Evolutionary conservation across 768 basidiomycete genomes (phyloP), one percentile per base, ranked within the genome.

Genomic region (Tulasnella calospora): DNA sequence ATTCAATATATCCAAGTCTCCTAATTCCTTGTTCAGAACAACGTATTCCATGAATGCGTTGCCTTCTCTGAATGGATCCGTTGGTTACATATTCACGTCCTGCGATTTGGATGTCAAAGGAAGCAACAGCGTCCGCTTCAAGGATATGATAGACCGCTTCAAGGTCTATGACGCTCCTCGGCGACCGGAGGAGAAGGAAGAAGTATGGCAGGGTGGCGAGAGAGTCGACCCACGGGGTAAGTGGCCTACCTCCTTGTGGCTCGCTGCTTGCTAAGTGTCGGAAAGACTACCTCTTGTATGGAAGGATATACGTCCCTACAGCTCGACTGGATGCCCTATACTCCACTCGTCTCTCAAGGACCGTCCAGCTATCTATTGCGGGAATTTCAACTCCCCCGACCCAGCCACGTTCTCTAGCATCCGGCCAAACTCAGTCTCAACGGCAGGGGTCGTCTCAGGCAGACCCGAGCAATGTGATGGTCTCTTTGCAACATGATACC

Each of bases 11-110:
- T 96, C 91, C 74, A 97, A 98, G 82, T 91, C 94, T 7, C 96
- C 96, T 3, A 96, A 96, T 84, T 86, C 91, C 0, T 84, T 94
- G 69, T 97, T 98, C 86, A 93, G 90, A 84, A 96, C 94, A 0
- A 94, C 94, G 1, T 96, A 96, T 84, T 91, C 94, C 8, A 93
- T 98, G 88, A 95, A 94, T 78, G 94, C 95, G 13, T 89, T 98
- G 86, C 95, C 96, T 1, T 94, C 94, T 10, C 87, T 98, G 80
- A 94, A 95, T 80, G 97, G 97, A 35, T 95, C 94, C 1, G 88
- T 98, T 55, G 94, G 94, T 70, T 98, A 98, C 82, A 93, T 98
- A 78, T 97, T 96, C 83, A 94, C 93, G 0, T 95, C 95, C 12
- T 95, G 93, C 82, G 89, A 93, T 79, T 86, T 98, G 73, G 87